These are phyloP conservation scores for Tylopilus felleus DNA, from an alignment of 768 basidiomycete species.

Conservation along the genomic window DNA sequence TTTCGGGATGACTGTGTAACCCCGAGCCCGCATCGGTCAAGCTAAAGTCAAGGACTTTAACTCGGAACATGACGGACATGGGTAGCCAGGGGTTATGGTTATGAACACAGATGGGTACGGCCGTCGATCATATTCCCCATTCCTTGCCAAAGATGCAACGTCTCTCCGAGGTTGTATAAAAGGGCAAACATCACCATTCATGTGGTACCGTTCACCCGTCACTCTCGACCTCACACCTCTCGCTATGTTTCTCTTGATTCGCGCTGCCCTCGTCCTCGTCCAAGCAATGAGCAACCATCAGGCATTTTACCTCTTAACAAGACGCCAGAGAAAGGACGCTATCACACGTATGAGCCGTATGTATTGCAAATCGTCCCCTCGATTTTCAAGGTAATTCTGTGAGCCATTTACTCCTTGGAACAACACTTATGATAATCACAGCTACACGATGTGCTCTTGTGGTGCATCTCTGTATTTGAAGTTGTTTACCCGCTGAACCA, in stretches of 20 bases:
- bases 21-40: neutral
- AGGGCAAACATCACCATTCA: neutral
- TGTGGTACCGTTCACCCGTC: neutral
- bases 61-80: conserved; percentile 9
- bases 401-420: neutral
- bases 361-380: conserved; percentile 54
- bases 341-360: conserved; percentile 50
- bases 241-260: conserved; percentile 44
- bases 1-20: neutral
- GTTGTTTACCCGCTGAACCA: conserved; percentile 39
- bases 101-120: conserved; percentile 1
- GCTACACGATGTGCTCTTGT: conserved; percentile 50
- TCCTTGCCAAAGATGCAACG: no score
- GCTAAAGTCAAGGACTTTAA: neutral
- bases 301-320: conserved; percentile 59
- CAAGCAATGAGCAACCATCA: conserved; percentile 51
- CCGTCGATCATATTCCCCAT: neutral
- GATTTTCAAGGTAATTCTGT: conserved; percentile 46
- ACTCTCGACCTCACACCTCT: neutral
- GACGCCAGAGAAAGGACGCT: conserved; percentile 46
- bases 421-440: conserved; percentile 19
- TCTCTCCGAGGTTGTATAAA: conserved; percentile 17
- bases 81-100: neutral
- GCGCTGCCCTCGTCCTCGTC: conserved; percentile 45
- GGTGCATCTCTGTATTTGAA: conserved; percentile 51